phyloP scores from a whole-genome alignment of 2,329 filamentous ascomycete species.

The Lecanoromycetidae sp. region DNA sequence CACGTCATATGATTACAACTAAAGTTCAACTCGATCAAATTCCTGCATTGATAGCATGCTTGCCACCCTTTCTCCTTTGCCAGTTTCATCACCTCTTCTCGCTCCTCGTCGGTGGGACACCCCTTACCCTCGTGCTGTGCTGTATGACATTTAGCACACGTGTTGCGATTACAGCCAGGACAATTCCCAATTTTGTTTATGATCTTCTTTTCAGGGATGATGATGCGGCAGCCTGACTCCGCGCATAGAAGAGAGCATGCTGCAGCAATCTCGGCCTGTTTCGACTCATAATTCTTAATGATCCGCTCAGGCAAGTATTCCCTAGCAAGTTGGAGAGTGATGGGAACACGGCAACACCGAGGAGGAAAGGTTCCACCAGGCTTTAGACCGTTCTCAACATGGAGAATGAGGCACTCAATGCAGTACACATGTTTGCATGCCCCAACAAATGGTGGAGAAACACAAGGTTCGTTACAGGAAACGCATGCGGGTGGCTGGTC shows the following conservation, averaged over 20 bases:
- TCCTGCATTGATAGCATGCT: not conserved
- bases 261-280: not conserved
- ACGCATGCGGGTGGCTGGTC: not conserved
- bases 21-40: constrained; percentile 1
- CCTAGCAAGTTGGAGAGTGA: not conserved
- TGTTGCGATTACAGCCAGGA: not conserved
- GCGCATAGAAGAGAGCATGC: not conserved
- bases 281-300: not conserved
- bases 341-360: not conserved
- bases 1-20: not conserved
- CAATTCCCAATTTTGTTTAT: not conserved
- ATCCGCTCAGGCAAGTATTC: not conserved
- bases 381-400: not conserved
- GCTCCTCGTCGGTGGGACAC: not conserved
- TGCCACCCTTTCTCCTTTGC: not conserved
- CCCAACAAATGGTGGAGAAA: not conserved
- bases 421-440: not conserved
- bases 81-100: not conserved
- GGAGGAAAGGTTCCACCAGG: not conserved
- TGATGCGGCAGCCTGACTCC: not conserved
- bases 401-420: not conserved
- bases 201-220: not conserved
- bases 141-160: not conserved
- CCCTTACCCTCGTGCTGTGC: not conserved
- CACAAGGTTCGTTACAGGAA: not conserved